Evolutionary conservation across 257 asterid species (phyloP).

Genomic region (Primulina tabacum): DNA sequence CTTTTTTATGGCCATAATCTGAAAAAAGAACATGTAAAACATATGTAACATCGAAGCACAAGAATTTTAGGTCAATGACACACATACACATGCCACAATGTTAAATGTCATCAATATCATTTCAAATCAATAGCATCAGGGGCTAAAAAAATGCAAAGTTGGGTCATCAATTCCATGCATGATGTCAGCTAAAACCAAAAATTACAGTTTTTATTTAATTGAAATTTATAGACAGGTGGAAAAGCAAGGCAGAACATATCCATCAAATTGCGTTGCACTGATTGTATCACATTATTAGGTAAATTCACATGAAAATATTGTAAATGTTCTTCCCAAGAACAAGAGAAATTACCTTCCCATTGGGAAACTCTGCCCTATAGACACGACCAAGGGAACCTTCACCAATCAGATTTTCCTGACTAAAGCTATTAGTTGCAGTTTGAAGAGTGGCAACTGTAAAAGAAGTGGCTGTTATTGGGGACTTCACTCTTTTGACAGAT

Average conservation of each 20-base stretch:
- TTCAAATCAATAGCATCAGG: neutral
- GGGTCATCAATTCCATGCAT: neutral
- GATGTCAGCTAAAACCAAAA: slow-evolving; percentile 8
- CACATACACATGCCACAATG: neutral
- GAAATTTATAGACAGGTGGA: slow-evolving; percentile 8
- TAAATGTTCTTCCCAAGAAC: slow-evolving; percentile 11
- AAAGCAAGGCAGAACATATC: neutral
- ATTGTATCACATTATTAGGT: neutral
- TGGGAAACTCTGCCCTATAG: slow-evolving; percentile 80
- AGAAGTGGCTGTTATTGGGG: slow-evolving; percentile 74
- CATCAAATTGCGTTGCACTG: slow-evolving; percentile 1
- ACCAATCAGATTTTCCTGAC: slow-evolving; percentile 89
- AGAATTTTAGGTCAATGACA: neutral
- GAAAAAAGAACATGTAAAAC: slow-evolving; percentile 22
- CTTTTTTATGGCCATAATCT: slow-evolving; percentile 85
- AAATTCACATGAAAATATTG: slow-evolving; percentile 13
- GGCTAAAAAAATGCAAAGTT: neutral
- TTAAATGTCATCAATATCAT: neutral
- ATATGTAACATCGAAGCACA: slow-evolving; percentile 17
- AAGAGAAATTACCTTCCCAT: slow-evolving; percentile 69
- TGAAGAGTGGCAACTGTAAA: slow-evolving; percentile 88
- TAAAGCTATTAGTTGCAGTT: slow-evolving; percentile 88
- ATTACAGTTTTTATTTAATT: neutral
- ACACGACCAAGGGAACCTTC: slow-evolving; percentile 99
- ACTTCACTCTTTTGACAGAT: slow-evolving; percentile 64